Percentiles rank a stretch among this genome's conserved stretches.
Conservation (phyloP, 73 alveolate genomes). For the Tetrahymena thermophila region DNA sequence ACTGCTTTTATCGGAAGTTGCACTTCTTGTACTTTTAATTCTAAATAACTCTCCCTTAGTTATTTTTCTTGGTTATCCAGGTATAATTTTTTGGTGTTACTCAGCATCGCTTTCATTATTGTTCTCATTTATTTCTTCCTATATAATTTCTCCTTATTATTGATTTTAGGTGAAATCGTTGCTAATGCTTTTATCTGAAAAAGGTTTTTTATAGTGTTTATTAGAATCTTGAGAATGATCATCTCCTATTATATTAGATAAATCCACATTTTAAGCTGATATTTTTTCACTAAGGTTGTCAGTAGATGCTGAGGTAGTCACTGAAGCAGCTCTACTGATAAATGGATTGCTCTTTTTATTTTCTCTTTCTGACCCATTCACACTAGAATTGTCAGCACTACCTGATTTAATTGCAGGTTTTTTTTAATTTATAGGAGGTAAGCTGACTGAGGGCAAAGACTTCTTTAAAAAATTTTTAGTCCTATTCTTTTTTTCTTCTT, state of each 20-base stretch:
- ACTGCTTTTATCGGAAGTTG: neutral
- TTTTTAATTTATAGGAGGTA: neutral
- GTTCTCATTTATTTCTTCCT: neutral
- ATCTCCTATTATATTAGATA: neutral
- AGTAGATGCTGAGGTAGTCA: neutral
- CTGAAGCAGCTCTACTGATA: neutral
- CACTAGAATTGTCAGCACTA: neutral
- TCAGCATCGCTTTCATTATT: neutral
- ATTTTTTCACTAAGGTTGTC: neutral
- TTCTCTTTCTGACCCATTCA: neutral
- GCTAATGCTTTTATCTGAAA: neutral
- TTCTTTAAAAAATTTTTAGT: neutral
- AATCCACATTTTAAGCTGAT: neutral
- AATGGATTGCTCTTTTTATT: neutral
- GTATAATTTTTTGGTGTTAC: neutral
- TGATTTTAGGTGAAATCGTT: neutral
- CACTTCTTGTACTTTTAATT: neutral
- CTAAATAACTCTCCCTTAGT: neutral
- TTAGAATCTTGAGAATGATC: neutral
- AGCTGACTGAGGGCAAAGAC: neutral
- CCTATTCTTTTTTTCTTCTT: neutral
- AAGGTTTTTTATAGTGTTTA: neutral
- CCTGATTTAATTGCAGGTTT: neutral
- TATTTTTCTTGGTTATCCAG: neutral
- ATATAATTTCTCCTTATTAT: neutral